Conservation (phyloP, 2,329 filamentous ascomycete genomes). For the Ramichloridium luteum region DNA sequence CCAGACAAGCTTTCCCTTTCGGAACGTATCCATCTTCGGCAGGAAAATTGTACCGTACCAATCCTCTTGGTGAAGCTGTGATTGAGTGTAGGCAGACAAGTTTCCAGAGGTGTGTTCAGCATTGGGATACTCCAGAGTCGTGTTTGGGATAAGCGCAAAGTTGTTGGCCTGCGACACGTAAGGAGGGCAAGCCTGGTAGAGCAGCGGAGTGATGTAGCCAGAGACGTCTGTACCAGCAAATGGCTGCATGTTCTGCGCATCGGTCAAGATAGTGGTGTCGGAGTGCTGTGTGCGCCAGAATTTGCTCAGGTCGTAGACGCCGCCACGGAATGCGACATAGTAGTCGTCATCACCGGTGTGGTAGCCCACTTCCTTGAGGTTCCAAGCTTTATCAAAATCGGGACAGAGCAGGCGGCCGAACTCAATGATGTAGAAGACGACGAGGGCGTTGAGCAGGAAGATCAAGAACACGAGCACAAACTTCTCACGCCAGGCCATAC, state of each 20-base stretch:
- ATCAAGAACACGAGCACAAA: conserved; percentile 73
- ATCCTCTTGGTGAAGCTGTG: conserved; percentile 46
- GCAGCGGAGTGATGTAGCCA: conserved; percentile 71
- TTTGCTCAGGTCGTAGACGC: conserved; percentile 82
- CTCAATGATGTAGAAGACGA: conserved; percentile 85
- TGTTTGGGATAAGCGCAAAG: conserved; percentile 54
- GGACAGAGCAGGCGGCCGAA: conserved; percentile 82
- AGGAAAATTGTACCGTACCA: conserved; percentile 72
- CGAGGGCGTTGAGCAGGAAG: conserved; percentile 61
- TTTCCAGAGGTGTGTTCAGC: conserved; percentile 57
- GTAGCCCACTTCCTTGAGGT: conserved; percentile 50
- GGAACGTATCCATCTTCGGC: conserved; percentile 71
- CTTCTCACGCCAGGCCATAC: conserved; percentile 96
- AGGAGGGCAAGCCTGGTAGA: conserved; percentile 60
- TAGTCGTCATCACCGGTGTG: conserved; percentile 67
- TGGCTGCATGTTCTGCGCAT: conserved; percentile 55
- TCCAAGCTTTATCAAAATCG: conserved; percentile 84
- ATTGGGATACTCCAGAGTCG: conserved; percentile 40
- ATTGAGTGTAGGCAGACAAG: conserved; percentile 41
- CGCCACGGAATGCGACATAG: conserved; percentile 76
- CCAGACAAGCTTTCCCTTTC: conserved; percentile 76
- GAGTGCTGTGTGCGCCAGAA: conserved; percentile 82
- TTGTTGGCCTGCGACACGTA: conserved; percentile 45
- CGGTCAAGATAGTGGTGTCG: conserved; percentile 49
- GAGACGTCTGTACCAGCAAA: conserved; percentile 71